Conservation (phyloP, 148 eudicot genomes). For the Heliosperma pusillum region DNA sequence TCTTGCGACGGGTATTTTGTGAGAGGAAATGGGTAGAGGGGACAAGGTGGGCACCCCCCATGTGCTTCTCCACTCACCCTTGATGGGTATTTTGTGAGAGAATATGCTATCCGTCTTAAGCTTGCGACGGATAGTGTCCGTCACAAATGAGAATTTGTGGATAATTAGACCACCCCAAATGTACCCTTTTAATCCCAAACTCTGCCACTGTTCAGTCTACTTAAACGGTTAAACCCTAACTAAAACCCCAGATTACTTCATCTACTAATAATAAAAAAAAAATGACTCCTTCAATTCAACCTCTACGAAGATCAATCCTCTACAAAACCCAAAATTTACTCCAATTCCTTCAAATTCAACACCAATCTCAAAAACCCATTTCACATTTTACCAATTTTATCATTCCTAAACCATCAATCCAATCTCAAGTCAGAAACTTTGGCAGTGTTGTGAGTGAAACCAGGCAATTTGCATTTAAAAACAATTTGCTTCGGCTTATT, state of each 20-base stretch:
- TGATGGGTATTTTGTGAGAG: no score
- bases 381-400: constrained; percentile 6
- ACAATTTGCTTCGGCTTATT: constrained; percentile 54
- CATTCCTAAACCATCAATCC: constrained; percentile 25
- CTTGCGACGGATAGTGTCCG: no score
- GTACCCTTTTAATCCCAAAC: no score
- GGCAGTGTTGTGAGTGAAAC: constrained; percentile 41
- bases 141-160: no score
- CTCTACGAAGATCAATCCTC: constrained; percentile 31
- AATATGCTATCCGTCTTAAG: no score
- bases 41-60: no score
- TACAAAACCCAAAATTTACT: constrained; percentile 8
- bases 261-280: constrained; percentile 19
- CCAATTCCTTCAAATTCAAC: constrained; percentile 16
- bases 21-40: no score
- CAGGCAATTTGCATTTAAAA: constrained; percentile 64
- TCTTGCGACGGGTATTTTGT: no score
- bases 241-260: not conserved
- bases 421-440: constrained; percentile 29
- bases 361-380: constrained; percentile 16
- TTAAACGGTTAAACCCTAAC: constrained; percentile 30
- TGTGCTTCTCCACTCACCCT: no score
- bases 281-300: constrained; percentile 52
- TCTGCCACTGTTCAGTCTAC: not conserved
- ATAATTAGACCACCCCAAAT: no score